Evolutionary conservation across 2,329 filamentous ascomycete species (phyloP), one percentile per base, ranked within the genome.

Genomic region (Xylariomycetidae sp.): DNA sequence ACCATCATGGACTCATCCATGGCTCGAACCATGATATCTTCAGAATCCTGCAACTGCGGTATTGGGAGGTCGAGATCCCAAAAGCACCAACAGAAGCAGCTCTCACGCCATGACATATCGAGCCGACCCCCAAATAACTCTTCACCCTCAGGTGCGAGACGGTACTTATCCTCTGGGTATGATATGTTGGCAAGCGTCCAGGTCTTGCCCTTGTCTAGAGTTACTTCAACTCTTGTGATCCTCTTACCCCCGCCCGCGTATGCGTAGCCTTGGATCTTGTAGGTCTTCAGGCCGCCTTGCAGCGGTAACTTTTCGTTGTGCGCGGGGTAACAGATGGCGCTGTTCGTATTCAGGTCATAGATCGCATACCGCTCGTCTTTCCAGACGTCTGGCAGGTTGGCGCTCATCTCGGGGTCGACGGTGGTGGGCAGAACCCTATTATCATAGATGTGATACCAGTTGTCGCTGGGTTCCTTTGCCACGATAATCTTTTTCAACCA

Each of bases 361-460:
- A 95, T 95, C 14, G 87, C 87, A 52, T 95, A 94, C 40, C 85
- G 74, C 43, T 95, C 88, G 54, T 95, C 89, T 49, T 68, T 81
- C 89, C 89, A 95, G 64, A 80, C 85, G 15, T 81, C 74, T 0
- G 78, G 75, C 33, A 88, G 68, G 42, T 82, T 75, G 2, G 80
- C 79, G 38, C 85, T 82, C 53, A 82, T 80, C 46, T 94, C 87
- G 1, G 89, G 87, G 9, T 80, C 82, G 12, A 95, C 71, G 72
- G 80, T 89, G 0, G 87, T 94, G 44, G 89, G 89, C 24, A 95
- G 63, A 2, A 95, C 87, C 38, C 87, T 70, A 54, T 95, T 95
- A 57, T 95, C 89, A 58, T 92, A 89, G 42, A 93, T 87, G 58
- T 95, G 89, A 50, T 95, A 95, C 86, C 87, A 94, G 53, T 93